phyloP scores from a whole-genome alignment of 305 asterid species.

The Fraxinus latifolia region DNA sequence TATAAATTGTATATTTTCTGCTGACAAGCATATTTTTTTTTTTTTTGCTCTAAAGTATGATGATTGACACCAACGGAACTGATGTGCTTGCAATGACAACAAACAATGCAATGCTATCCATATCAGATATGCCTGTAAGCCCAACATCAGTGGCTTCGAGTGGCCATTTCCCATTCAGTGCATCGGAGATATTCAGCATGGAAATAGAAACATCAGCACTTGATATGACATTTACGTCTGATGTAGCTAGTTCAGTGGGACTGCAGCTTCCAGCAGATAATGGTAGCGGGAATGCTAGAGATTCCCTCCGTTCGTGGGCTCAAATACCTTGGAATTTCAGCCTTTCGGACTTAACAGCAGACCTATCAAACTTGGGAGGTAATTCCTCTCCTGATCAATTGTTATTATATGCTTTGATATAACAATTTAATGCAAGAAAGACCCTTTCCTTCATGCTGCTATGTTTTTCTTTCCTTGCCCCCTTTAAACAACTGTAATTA shows the following conservation, averaged over 20 bases:
- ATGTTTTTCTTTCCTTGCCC: not conserved
- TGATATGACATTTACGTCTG: slow-evolving; percentile 66
- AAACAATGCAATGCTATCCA: slow-evolving; percentile 47
- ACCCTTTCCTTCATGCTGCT: not conserved
- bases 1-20: not conserved
- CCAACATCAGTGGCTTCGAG: slow-evolving; percentile 73
- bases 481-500: not conserved
- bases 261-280: slow-evolving; percentile 63
- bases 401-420: not conserved
- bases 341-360: slow-evolving; percentile 74
- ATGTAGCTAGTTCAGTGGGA: slow-evolving; percentile 62
- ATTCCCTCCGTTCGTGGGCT: not conserved
- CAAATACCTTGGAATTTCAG: slow-evolving; percentile 54
- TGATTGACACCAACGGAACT: slow-evolving; percentile 41
- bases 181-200: slow-evolving; percentile 64
- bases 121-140: slow-evolving; percentile 70
- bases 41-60: slow-evolving; percentile 35
- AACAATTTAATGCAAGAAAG: not conserved
- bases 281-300: slow-evolving; percentile 51
- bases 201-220: slow-evolving; percentile 61
- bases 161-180: slow-evolving; percentile 64
- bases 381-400: not conserved
- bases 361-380: slow-evolving; percentile 49
- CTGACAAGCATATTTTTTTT: slow-evolving; percentile 15
- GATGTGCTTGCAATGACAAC: slow-evolving; percentile 49